Conservation (phyloP, 2,329 filamentous ascomycete species). For the Calonectria pteridis region DNA sequence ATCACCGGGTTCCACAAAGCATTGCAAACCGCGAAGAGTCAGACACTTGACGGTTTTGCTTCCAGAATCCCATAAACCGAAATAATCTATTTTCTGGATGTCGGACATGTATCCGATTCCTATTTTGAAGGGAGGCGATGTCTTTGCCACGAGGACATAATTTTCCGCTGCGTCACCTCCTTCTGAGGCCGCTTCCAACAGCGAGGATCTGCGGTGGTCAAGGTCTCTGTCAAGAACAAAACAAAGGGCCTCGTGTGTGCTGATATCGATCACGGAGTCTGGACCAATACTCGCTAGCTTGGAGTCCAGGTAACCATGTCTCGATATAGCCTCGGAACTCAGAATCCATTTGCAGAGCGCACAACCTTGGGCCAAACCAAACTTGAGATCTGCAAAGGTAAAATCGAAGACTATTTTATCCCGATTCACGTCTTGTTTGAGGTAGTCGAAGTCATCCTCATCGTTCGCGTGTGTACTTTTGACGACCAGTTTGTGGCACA, state of each 20-base stretch:
- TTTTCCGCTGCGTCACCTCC: not conserved
- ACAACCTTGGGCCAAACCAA: not conserved
- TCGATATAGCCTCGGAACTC: constrained; percentile 6
- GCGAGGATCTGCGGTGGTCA: not conserved
- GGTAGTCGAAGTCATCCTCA: not conserved
- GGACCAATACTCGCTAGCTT: not conserved
- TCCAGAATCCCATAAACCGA: not conserved
- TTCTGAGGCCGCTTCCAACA: not conserved
- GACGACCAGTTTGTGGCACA: not conserved
- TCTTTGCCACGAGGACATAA: not conserved
- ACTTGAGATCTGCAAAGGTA: not conserved
- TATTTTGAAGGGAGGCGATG: not conserved
- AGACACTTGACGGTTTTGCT: not conserved
- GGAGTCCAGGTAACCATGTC: constrained; percentile 1
- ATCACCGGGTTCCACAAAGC: not conserved
- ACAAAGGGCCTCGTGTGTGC: constrained; percentile 5
- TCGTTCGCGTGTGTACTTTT: not conserved
- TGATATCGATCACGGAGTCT: not conserved
- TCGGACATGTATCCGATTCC: constrained; percentile 8
- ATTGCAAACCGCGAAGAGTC: not conserved
- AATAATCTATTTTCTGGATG: not conserved
- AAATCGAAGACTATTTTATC: constrained; percentile 5
- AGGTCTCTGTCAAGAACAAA: not conserved
- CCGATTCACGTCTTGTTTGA: not conserved
- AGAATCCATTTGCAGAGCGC: constrained; percentile 12